phyloP scores from a whole-genome alignment of 2,329 filamentous ascomycete genomes.

The Metarhizium robertsii region DNA sequence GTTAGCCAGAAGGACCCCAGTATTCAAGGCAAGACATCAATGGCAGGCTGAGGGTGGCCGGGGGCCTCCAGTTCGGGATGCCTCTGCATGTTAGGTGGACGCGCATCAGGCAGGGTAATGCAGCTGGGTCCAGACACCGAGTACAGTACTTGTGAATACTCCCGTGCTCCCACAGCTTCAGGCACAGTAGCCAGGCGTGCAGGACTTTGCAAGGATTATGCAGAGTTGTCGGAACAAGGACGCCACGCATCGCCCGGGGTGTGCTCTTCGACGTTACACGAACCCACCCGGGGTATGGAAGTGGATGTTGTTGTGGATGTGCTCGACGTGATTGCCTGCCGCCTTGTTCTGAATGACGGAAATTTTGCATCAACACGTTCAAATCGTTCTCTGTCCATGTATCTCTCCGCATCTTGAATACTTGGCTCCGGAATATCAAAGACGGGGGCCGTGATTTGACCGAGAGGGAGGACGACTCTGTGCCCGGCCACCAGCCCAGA shows the following conservation, averaged over 20 bases:
- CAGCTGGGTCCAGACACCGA: constrained; percentile 7
- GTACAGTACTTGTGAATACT: constrained; percentile 13
- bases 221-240: constrained; percentile 14
- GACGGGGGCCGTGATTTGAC: neutral
- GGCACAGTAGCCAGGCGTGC: constrained; percentile 10
- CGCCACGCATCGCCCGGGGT: constrained; percentile 14
- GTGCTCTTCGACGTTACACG: constrained; percentile 10
- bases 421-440: neutral
- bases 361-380: neutral
- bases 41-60: constrained; percentile 7
- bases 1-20: constrained; percentile 3
- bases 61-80: constrained; percentile 10
- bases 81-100: constrained; percentile 10
- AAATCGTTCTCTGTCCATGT: neutral
- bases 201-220: constrained; percentile 11
- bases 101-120: constrained; percentile 10
- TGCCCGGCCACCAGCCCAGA: neutral
- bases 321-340: neutral
- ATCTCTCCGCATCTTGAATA: neutral
- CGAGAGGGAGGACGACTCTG: neutral
- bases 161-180: constrained; percentile 7
- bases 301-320: neutral
- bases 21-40: constrained; percentile 10
- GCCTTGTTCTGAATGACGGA: neutral
- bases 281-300: constrained; percentile 3